These are phyloP conservation scores for Calcarisporium arbuscula DNA, from an alignment of 2,329 filamentous ascomycete species.

Conservation along the genomic window DNA sequence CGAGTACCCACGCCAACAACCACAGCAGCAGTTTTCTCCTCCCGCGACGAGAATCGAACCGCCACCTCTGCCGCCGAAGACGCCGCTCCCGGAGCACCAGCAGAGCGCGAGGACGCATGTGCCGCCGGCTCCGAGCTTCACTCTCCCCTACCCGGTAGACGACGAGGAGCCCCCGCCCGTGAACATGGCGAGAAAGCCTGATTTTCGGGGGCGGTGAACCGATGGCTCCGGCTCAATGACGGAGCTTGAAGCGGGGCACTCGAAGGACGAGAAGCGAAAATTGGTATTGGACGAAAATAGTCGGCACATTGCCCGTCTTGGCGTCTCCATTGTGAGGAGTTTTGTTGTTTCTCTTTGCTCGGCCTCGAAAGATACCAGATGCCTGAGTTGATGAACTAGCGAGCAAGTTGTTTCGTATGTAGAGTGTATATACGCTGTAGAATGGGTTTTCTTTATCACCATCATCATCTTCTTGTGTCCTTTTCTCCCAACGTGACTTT, in stretches of 20 bases:
- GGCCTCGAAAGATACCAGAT: too few species aligned
- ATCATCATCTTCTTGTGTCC: too few species aligned
- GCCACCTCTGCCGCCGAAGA: slow-evolving; percentile 72
- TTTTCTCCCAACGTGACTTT: too few species aligned
- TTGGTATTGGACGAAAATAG: not conserved
- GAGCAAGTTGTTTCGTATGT: too few species aligned
- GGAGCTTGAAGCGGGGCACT: not conserved
- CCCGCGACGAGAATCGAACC: slow-evolving; percentile 44
- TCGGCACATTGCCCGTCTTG: not conserved
- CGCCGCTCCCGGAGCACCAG: slow-evolving; percentile 55
- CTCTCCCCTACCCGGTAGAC: slow-evolving; percentile 75
- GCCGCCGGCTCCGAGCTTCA: slow-evolving; percentile 27
- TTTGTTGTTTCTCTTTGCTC: slow-evolving; percentile 2
- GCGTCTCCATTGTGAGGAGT: not conserved
- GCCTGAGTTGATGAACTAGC: too few species aligned
- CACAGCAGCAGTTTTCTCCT: slow-evolving; percentile 24
- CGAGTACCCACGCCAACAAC: slow-evolving; percentile 41
- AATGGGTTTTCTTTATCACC: too few species aligned
- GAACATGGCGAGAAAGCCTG: slow-evolving; percentile 81
- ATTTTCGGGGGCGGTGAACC: slow-evolving; percentile 46
- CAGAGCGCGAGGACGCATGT: slow-evolving; percentile 23
- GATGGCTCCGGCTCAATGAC: not conserved
- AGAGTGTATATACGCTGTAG: too few species aligned
- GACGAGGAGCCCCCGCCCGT: slow-evolving; percentile 78
- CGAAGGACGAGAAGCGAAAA: not conserved